A percentile compares a stretch with the other conserved stretches of the same genome.
Conservation (phyloP, 345 rosid species). For the Euphorbia peplus region DNA sequence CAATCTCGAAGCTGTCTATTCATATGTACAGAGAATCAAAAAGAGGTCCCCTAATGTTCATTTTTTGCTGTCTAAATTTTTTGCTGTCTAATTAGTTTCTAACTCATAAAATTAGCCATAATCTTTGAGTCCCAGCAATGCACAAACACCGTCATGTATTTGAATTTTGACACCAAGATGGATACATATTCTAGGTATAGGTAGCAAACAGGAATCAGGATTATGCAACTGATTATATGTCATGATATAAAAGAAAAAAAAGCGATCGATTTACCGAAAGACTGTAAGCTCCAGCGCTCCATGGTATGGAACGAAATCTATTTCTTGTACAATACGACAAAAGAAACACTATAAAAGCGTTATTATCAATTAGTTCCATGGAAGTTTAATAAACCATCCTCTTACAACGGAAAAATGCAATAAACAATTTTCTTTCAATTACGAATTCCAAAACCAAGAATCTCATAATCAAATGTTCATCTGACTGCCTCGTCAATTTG, state of each 20-base stretch:
- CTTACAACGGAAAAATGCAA: background rate
- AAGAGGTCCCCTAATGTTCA: background rate
- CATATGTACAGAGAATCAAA: slow-evolving; percentile 1
- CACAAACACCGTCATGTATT: background rate
- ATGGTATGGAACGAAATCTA: background rate
- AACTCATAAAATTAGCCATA: background rate
- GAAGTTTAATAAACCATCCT: no score
- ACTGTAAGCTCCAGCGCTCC: no score
- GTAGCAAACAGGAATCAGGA: background rate
- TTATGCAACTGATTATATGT: no score
- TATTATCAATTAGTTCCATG: no score
- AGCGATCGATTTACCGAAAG: no score
- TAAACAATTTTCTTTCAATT: no score
- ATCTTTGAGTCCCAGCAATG: background rate
- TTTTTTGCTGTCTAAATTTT: no score
- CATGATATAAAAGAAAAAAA: background rate
- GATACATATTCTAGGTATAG: background rate
- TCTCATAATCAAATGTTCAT: no score
- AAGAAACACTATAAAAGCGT: background rate
- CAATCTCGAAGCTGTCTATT: background rate
- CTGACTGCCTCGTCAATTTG: no score
- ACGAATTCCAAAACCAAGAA: no score
- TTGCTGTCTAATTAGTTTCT: background rate
- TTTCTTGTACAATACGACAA: background rate
- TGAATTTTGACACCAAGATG: no score